Evolutionary conservation across 305 asterid genomes (phyloP), one percentile per base, ranked within the genome.

Genomic region (Euphrasia arctica): DNA sequence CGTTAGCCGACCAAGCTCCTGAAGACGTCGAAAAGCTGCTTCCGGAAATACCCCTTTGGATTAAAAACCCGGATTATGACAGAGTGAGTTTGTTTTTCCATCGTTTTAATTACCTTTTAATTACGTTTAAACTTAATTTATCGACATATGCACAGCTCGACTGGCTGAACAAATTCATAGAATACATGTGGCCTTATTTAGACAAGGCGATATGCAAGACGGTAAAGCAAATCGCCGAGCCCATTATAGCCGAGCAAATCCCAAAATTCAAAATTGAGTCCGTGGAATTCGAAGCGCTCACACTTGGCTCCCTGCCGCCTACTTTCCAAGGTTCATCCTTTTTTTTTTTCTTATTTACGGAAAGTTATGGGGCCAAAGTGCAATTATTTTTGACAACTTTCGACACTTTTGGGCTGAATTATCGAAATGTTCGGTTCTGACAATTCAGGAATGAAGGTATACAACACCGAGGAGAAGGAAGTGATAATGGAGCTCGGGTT

Each of bases 161-260:
- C 76, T 90, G 96, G 97, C 80, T 90, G 59, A 90, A 90, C 84
- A 85, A 81, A 75, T 84, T 90, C 66, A 50, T 90, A 34, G 85
- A 83, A 66, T 62, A 62, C 12, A 88, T 90, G 97, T 90, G 97
- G 97, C 97, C 96, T 64, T 85, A 81, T 74, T 78, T 90, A 65
- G 90, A 90, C 69, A 88, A 90, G 97, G 96, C 92, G 49, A 90
- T 85, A 45, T 90, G 97, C 81, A 86, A 81, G 70, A 79, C 66
- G 15, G 86, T 25, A 9, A 84, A 86, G 77, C 73, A 65, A 50
- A 84, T 80, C 43, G 93, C 89, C 45, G 82, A 70, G 63, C 93
- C 95, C 12, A 86, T 89, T 51, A 86, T 86, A 64, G 86, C 86
- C 29, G 95, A 86, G 77, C 83, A 89, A 65, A 86, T 85, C 51